These are phyloP conservation scores for Pelargonium fulgidum DNA, from an alignment of 441 rosid genomes.

Conservation along the genomic window DNA sequence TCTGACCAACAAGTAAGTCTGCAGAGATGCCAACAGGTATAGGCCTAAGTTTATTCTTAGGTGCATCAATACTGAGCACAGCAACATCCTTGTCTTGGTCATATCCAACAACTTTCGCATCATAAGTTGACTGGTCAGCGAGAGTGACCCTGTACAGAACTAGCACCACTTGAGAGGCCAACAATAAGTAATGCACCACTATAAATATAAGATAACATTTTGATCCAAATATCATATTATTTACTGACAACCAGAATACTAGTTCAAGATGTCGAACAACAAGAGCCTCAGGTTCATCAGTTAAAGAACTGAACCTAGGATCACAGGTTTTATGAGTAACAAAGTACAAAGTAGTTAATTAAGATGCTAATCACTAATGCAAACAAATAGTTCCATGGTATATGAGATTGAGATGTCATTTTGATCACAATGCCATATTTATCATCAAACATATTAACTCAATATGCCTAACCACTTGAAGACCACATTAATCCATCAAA, in stretches of 20 bases:
- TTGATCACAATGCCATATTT: too few species aligned
- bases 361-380: too few species aligned
- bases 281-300: not conserved
- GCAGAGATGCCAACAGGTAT: constrained; percentile 89
- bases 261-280: not conserved
- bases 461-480: too few species aligned
- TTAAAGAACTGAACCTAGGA: too few species aligned
- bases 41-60: constrained; percentile 66
- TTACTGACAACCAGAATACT: not conserved
- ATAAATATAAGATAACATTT: too few species aligned
- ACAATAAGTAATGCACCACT: constrained; percentile 5
- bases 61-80: constrained; percentile 65
- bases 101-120: constrained; percentile 84
- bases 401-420: too few species aligned
- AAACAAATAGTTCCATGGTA: too few species aligned
- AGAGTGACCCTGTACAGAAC: constrained; percentile 65
- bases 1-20: constrained; percentile 94
- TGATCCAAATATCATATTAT: too few species aligned
- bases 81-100: constrained; percentile 99
- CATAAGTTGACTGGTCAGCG: constrained; percentile 73
- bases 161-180: constrained; percentile 18
- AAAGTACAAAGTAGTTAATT: too few species aligned
- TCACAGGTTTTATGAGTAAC: too few species aligned
- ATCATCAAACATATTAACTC: too few species aligned
- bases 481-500: too few species aligned